A percentile compares a stretch with the other conserved stretches of the same genome.
Conservation (phyloP, 2,329 filamentous ascomycete species). For the Ophiostoma angusticollis region DNA sequence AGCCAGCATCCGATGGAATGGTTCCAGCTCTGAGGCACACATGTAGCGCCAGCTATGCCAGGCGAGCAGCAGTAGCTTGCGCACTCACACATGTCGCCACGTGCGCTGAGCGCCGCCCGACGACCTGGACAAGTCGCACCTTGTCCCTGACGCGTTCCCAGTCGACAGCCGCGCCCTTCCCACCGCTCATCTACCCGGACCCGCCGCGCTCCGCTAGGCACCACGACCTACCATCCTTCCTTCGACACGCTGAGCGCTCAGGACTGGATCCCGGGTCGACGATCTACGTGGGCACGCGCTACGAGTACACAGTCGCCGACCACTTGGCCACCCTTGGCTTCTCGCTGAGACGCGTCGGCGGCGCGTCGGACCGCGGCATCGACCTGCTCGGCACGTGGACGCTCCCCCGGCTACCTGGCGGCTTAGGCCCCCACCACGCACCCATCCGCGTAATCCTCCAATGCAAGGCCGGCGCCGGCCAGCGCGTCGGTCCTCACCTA, state of each 20-base stretch:
- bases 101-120: no score
- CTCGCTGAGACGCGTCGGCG: constrained; percentile 50
- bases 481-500: constrained; percentile 41
- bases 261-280: constrained; percentile 43
- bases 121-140: neutral
- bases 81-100: no score
- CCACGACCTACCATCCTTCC: constrained; percentile 50
- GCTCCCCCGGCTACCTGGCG: constrained; percentile 30
- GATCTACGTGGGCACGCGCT: constrained; percentile 59
- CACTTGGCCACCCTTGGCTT: constrained; percentile 50
- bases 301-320: constrained; percentile 56
- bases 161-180: neutral
- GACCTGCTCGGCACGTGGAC: constrained; percentile 63
- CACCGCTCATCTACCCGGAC: constrained; percentile 30
- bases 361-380: constrained; percentile 55
- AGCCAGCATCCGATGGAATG: constrained; percentile 1
- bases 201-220: constrained; percentile 37
- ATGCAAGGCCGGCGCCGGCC: constrained; percentile 49
- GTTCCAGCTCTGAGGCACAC: neutral
- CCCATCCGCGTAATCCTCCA: constrained; percentile 43
- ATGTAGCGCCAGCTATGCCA: neutral
- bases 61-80: neutral
- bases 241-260: constrained; percentile 46
- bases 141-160: neutral
- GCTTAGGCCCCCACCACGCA: neutral